Evolutionary conservation across 2,329 filamentous ascomycete genomes (phyloP).

Genomic region (Colletotrichum melonis): DNA sequence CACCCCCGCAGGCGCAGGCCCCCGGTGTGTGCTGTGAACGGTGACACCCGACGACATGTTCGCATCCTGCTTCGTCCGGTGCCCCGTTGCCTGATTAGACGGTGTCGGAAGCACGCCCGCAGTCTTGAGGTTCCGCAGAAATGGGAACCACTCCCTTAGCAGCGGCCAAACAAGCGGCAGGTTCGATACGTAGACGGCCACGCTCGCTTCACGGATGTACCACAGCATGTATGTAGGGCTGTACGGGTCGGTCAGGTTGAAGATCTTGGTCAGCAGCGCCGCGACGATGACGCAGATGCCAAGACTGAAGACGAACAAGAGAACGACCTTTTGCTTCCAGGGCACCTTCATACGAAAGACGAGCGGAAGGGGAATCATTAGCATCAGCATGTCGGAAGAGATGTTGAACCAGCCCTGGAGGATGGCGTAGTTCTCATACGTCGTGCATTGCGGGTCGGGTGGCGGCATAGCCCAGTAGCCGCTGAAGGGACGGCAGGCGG

Average conservation of each 20-base stretch:
- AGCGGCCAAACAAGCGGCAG: slow-evolving; percentile 65
- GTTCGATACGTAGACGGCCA: slow-evolving; percentile 65
- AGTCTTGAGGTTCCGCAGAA: slow-evolving; percentile 2
- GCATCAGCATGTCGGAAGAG: slow-evolving; percentile 58
- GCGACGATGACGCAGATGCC: slow-evolving; percentile 59
- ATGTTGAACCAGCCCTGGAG: slow-evolving; percentile 61
- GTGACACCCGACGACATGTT: not conserved
- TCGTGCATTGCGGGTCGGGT: slow-evolving; percentile 57
- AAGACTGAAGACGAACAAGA: slow-evolving; percentile 60
- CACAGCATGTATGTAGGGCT: slow-evolving; percentile 56
- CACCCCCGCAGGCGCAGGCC: not conserved
- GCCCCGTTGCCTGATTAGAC: not conserved
- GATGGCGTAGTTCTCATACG: slow-evolving; percentile 57
- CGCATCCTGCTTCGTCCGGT: not conserved
- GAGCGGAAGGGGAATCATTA: slow-evolving; percentile 59
- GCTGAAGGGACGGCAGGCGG: slow-evolving; percentile 56
- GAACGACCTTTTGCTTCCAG: slow-evolving; percentile 54
- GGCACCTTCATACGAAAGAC: slow-evolving; percentile 48
- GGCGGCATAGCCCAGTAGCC: slow-evolving; percentile 61
- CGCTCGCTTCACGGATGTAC: slow-evolving; percentile 65
- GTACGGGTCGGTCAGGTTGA: slow-evolving; percentile 47
- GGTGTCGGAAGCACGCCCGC: slow-evolving; percentile 7
- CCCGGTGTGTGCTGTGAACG: not conserved
- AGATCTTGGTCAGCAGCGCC: slow-evolving; percentile 57
- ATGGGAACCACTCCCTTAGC: slow-evolving; percentile 48